Percentiles rank a stretch among this genome's conserved stretches.
phyloP scores from a whole-genome alignment of 1,284 basidiomycete species.

The Thelephora terrestris region DNA sequence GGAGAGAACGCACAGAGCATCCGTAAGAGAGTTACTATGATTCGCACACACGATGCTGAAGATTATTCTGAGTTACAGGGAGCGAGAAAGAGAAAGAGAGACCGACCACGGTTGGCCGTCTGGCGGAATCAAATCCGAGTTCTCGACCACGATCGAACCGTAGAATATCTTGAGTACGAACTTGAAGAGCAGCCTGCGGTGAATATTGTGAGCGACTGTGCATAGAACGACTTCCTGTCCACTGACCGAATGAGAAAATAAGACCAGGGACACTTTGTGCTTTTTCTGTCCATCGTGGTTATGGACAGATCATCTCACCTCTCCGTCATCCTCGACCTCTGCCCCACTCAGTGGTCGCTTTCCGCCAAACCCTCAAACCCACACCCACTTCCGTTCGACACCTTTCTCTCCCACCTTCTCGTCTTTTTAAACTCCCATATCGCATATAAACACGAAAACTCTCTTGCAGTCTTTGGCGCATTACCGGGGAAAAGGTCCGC shows the following conservation, averaged over 20 bases:
- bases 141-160: constrained; percentile 80
- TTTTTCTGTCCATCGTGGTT: neutral
- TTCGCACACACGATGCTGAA: constrained; percentile 64
- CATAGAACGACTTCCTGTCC: neutral
- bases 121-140: constrained; percentile 55
- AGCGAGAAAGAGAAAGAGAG: constrained; percentile 1
- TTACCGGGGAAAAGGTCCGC: constrained; percentile 69
- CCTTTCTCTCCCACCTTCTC: constrained; percentile 74
- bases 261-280: constrained; percentile 42
- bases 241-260: constrained; percentile 54
- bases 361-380: constrained; percentile 38
- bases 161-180: constrained; percentile 84
- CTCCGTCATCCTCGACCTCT: constrained; percentile 75
- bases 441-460: constrained; percentile 85
- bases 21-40: constrained; percentile 77
- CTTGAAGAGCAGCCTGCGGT: constrained; percentile 57
- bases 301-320: constrained; percentile 61
- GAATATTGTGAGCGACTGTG: neutral
- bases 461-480: constrained; percentile 85
- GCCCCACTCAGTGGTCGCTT: constrained; percentile 73
- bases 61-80: constrained; percentile 8
- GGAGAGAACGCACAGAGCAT: constrained; percentile 53
- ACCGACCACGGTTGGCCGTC: constrained; percentile 60
- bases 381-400: constrained; percentile 46
- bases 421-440: constrained; percentile 92